Evolutionary conservation across 2,329 filamentous ascomycete genomes (phyloP).

Genomic region (Zasmidium citrigriseum): DNA sequence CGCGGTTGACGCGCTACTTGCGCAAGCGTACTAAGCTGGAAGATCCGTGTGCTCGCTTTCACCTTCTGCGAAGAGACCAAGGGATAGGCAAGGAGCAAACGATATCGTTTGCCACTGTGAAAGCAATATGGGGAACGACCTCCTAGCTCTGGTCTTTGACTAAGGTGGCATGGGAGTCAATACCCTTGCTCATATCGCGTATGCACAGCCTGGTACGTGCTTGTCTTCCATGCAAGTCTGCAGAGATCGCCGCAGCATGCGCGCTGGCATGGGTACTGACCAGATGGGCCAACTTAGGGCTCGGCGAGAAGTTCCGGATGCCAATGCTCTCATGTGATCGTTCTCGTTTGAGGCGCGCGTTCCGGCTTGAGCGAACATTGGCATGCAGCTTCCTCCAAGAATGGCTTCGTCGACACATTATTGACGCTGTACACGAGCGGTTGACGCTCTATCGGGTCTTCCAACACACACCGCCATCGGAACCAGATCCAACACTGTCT

Average conservation of each 20-base stretch:
- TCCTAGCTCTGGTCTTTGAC: constrained; percentile 42
- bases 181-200: constrained; percentile 48
- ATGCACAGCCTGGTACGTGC: constrained; percentile 49
- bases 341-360: no score
- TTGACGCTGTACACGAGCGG: not conserved
- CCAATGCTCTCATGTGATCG: no score
- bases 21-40: constrained; percentile 53
- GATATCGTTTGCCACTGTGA: constrained; percentile 44
- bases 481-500: not conserved
- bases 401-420: constrained; percentile 1
- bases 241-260: not conserved
- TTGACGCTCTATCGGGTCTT: not conserved
- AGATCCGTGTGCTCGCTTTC: constrained; percentile 42
- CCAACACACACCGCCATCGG: constrained; percentile 2
- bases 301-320: no score
- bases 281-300: no score
- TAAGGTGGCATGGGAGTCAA: constrained; percentile 55
- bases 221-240: not conserved
- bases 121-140: not conserved
- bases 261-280: not conserved
- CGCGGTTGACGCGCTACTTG: constrained; percentile 57
- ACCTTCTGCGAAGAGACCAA: constrained; percentile 36
- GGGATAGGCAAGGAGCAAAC: constrained; percentile 53
- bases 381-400: not conserved
- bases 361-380: not conserved